Evolutionary conservation across 2,329 filamentous ascomycete genomes (phyloP).

Genomic region (Mycosphaerella sp.): DNA sequence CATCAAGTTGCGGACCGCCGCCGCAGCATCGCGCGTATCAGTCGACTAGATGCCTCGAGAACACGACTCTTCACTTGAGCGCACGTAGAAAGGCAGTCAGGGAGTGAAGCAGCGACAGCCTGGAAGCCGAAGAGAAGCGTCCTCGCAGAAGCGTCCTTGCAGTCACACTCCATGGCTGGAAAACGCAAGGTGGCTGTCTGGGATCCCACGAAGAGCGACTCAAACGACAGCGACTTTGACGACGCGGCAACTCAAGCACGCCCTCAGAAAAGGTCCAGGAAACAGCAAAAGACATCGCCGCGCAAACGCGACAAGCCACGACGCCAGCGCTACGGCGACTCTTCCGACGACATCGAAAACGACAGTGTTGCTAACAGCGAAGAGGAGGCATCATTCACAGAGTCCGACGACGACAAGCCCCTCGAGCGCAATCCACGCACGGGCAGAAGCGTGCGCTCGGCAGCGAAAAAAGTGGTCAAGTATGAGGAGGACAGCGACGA

Average conservation of each 20-base stretch:
- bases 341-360: constrained; percentile 43
- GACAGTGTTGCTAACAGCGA: constrained; percentile 38
- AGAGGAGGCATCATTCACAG: constrained; percentile 39
- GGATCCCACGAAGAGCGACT: constrained; percentile 35
- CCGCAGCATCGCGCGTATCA: background rate
- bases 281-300: constrained; percentile 22
- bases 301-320: constrained; percentile 31
- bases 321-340: constrained; percentile 37
- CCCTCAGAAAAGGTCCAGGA: constrained; percentile 24
- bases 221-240: constrained; percentile 36
- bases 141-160: background rate
- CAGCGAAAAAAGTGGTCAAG: constrained; percentile 49
- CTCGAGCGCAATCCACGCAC: constrained; percentile 50
- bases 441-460: constrained; percentile 51
- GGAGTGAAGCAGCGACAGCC: constrained; percentile 1
- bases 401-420: constrained; percentile 44
- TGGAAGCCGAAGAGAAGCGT: background rate
- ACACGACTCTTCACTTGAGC: background rate
- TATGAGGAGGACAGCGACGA: constrained; percentile 52
- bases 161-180: constrained; percentile 10
- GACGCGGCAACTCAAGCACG: constrained; percentile 22
- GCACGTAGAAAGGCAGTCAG: background rate
- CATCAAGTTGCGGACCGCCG: background rate
- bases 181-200: constrained; percentile 37
- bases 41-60: constrained; percentile 1